Conservation (phyloP, 2,329 filamentous ascomycete genomes). For the Didymella sp. region DNA sequence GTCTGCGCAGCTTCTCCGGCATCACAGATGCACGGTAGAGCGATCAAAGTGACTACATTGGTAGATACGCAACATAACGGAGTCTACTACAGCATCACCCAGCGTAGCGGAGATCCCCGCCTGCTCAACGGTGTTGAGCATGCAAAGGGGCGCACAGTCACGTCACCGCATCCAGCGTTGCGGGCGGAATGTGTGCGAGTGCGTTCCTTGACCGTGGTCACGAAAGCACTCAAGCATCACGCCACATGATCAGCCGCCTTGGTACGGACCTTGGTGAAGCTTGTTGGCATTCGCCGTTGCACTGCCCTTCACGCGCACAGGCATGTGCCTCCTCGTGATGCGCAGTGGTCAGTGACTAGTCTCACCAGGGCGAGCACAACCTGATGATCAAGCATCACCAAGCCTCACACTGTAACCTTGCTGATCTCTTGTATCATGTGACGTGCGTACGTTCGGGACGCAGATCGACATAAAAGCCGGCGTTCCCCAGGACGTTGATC, state of each 20-base stretch:
- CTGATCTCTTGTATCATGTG: background rate
- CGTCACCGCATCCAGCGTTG: background rate
- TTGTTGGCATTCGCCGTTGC: background rate
- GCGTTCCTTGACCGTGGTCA: background rate
- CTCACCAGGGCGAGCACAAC: background rate
- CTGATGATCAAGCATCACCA: constrained; percentile 1
- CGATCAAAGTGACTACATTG: background rate
- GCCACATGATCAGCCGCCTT: background rate
- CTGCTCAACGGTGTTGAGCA: background rate
- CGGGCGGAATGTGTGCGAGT: background rate
- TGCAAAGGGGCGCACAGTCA: background rate
- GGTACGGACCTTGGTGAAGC: background rate
- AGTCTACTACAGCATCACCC: background rate
- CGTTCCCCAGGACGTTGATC: constrained; percentile 3
- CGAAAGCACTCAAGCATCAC: background rate
- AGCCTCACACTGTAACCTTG: background rate
- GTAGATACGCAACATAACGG: background rate
- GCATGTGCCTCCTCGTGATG: background rate
- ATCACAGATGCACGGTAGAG: background rate
- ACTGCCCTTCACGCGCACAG: background rate
- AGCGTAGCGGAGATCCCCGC: background rate
- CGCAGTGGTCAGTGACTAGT: background rate
- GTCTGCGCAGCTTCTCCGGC: background rate
- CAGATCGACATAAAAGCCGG: background rate
- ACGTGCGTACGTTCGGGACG: background rate